Evolutionary conservation across 495 filamentous ascomycete genomes (phyloP).

Genomic region (Penicillium angulare): DNA sequence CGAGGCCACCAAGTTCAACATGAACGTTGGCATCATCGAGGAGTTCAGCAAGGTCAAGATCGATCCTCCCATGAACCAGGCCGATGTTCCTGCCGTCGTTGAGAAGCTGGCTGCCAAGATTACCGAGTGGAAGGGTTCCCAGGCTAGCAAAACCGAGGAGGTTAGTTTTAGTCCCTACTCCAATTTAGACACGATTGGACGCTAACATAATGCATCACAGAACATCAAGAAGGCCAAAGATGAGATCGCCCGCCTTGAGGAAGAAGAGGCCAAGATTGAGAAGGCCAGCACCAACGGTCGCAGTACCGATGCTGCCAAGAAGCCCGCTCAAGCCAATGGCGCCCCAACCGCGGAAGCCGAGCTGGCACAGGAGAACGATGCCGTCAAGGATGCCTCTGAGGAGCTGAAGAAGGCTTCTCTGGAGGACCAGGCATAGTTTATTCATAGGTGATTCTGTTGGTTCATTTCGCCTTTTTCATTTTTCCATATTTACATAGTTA

Average conservation of each 20-base stretch:
- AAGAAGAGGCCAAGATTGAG: constrained; percentile 37
- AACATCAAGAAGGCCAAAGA: constrained; percentile 71
- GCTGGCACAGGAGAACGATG: constrained; percentile 58
- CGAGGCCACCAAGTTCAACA: constrained; percentile 69
- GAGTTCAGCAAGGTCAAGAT: constrained; percentile 80
- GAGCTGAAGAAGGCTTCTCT: constrained; percentile 59
- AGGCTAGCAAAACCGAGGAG: constrained; percentile 86
- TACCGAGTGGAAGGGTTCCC: constrained; percentile 88
- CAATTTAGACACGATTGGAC: too few species aligned
- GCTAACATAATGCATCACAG: constrained; percentile 47
- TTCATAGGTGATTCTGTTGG: background rate
- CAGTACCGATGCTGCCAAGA: constrained; percentile 47
- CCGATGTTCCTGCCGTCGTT: constrained; percentile 70
- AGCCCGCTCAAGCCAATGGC: constrained; percentile 55
- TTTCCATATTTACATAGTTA: constrained; percentile 12
- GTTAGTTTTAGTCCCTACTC: constrained; percentile 48
- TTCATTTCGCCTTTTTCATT: background rate
- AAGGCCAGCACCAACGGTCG: constrained; percentile 28
- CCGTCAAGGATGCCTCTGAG: constrained; percentile 52
- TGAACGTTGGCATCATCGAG: constrained; percentile 86
- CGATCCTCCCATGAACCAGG: constrained; percentile 79
- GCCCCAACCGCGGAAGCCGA: constrained; percentile 52
- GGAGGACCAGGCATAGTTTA: constrained; percentile 49
- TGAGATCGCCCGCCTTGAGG: constrained; percentile 64
- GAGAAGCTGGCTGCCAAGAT: constrained; percentile 93